These are phyloP conservation scores for Juglanconis juglandina DNA, from an alignment of 2,329 filamentous ascomycete species.

Conservation along the genomic window DNA sequence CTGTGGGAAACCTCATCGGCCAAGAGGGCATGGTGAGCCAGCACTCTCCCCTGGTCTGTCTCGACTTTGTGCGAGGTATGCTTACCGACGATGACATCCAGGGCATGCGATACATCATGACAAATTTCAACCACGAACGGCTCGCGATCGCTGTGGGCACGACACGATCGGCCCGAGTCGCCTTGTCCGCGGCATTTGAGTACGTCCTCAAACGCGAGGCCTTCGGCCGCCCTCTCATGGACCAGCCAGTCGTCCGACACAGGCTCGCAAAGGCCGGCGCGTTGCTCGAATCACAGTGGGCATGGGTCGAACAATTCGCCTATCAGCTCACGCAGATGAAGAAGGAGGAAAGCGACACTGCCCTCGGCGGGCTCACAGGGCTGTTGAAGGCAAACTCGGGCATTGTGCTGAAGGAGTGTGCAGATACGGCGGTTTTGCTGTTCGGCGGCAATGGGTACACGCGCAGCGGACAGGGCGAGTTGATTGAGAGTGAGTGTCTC, in stretches of 20 bases:
- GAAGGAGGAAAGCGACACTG: slow-evolving; percentile 56
- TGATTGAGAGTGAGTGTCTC: slow-evolving; percentile 60
- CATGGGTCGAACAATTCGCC: slow-evolving; percentile 69
- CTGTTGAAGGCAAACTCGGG: slow-evolving; percentile 70
- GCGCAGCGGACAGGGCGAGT: slow-evolving; percentile 64
- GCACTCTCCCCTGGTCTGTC: not conserved
- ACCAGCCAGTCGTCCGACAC: slow-evolving; percentile 71
- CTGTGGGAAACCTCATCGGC: slow-evolving; percentile 67
- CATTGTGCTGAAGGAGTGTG: slow-evolving; percentile 69
- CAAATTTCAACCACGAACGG: slow-evolving; percentile 77
- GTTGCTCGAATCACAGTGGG: slow-evolving; percentile 65
- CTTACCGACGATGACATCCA: slow-evolving; percentile 24
- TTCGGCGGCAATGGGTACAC: slow-evolving; percentile 76
- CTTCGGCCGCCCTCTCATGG: slow-evolving; percentile 54
- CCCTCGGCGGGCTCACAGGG: slow-evolving; percentile 69
- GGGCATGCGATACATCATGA: slow-evolving; percentile 74
- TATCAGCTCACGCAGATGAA: slow-evolving; percentile 65
- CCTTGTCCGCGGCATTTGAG: slow-evolving; percentile 33
- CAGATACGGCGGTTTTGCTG: slow-evolving; percentile 64
- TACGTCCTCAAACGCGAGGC: slow-evolving; percentile 38
- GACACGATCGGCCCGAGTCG: slow-evolving; percentile 53
- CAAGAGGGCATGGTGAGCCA: slow-evolving; percentile 47
- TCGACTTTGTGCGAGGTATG: not conserved
- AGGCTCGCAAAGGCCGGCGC: slow-evolving; percentile 68
- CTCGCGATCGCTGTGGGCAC: slow-evolving; percentile 63